Conservation (phyloP, 768 basidiomycete genomes). For the Hirschioporus abietinus region DNA sequence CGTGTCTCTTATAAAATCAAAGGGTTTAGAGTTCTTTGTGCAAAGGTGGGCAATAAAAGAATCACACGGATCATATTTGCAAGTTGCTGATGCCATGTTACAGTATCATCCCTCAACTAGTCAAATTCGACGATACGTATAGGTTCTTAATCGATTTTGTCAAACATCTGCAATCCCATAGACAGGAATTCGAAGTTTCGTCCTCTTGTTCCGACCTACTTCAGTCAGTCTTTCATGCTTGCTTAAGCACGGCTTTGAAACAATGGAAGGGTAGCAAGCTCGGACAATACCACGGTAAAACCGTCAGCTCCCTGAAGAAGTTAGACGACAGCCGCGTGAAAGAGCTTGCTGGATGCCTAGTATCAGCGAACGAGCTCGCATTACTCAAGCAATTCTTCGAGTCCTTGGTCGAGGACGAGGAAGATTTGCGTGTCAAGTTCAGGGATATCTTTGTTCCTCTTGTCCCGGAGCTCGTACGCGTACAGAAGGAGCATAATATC, state of each 20-base stretch:
- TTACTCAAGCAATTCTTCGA: background rate
- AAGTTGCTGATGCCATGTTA: background rate
- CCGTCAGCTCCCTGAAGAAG: background rate
- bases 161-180: background rate
- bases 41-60: background rate
- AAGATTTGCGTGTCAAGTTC: background rate
- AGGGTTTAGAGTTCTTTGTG: background rate
- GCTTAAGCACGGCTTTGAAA: background rate
- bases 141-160: conserved; percentile 3
- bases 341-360: background rate
- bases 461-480: background rate
- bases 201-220: background rate
- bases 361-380: background rate
- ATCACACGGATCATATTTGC: background rate
- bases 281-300: background rate
- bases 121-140: conserved; percentile 4
- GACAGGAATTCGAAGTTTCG: background rate
- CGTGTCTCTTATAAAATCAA: background rate
- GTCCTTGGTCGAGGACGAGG: background rate
- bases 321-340: background rate
- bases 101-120: conserved; percentile 8
- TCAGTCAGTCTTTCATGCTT: background rate
- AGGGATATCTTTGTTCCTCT: background rate
- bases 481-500: background rate
- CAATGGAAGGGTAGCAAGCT: background rate